These are phyloP conservation scores for Taphrina sp. DNA, from an alignment of 1,139 yeast species.

Conservation along the genomic window DNA sequence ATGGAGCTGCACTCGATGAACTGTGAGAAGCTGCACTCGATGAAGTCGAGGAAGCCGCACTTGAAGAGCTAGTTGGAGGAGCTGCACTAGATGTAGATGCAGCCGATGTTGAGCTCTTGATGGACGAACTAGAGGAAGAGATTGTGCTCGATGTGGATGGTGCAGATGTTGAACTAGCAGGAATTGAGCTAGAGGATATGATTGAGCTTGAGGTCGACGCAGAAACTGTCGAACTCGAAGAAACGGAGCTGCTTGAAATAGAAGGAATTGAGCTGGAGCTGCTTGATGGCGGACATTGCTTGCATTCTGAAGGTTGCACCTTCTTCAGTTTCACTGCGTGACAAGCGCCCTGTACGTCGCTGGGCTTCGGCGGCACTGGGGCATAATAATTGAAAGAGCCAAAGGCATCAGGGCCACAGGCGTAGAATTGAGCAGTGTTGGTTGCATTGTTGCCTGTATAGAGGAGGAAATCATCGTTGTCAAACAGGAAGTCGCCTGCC, in stretches of 20 bases:
- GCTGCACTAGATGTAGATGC: too few species aligned
- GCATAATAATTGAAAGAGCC: constrained; percentile 18
- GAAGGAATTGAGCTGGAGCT: not conserved
- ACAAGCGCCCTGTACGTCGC: not conserved
- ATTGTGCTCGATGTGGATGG: too few species aligned
- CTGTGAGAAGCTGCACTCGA: too few species aligned
- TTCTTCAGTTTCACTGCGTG: not conserved
- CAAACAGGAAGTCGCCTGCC: constrained; percentile 7
- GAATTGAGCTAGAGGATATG: not conserved
- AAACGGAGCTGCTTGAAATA: too few species aligned
- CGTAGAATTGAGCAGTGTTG: constrained; percentile 2
- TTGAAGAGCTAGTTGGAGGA: too few species aligned
- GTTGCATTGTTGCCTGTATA: constrained; percentile 11
- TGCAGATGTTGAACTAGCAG: too few species aligned
- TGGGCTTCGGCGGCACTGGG: constrained; percentile 3
- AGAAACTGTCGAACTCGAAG: too few species aligned
- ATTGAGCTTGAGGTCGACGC: too few species aligned
- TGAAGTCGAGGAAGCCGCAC: too few species aligned
- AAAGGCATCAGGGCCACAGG: constrained; percentile 8
- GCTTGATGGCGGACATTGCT: not conserved
- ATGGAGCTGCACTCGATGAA: too few species aligned
- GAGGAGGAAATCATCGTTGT: not conserved
- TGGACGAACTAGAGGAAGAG: too few species aligned
- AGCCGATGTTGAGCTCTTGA: too few species aligned
- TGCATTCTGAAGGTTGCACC: constrained; percentile 2